Percentiles rank a stretch among this genome's conserved stretches.
These are phyloP conservation scores for Globisporangium barbulae DNA, from an alignment of 352 stramenopile genomes.

Conservation along the genomic window DNA sequence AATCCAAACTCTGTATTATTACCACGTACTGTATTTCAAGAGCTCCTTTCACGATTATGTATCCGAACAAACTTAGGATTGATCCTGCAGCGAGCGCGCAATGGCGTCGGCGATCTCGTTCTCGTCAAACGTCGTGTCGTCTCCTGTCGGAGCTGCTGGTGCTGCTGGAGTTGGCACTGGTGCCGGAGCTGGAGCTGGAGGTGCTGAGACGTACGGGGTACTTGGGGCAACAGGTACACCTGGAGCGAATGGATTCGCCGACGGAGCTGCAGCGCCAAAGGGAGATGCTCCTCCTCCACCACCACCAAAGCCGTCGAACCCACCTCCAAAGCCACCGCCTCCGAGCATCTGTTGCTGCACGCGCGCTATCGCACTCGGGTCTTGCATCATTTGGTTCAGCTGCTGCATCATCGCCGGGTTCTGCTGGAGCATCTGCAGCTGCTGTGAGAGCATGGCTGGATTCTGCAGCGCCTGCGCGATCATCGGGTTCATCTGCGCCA, in stretches of 20 bases:
- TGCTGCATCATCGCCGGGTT: conserved; percentile 83
- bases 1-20: too few species aligned
- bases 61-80: conserved; percentile 17
- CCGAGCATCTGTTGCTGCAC: conserved; percentile 76
- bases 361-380: conserved; percentile 62
- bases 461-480: conserved; percentile 74
- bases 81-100: conserved; percentile 70
- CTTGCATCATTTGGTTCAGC: conserved; percentile 76
- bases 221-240: conserved; percentile 4
- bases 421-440: conserved; percentile 64
- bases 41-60: neutral
- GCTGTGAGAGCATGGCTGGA: conserved; percentile 63
- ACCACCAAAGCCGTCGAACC: conserved; percentile 20
- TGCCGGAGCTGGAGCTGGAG: conserved; percentile 11
- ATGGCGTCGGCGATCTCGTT: conserved; percentile 80
- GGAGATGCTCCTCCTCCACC: conserved; percentile 19
- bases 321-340: conserved; percentile 15
- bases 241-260: conserved; percentile 38
- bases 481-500: conserved; percentile 78
- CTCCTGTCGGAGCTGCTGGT: conserved; percentile 17
- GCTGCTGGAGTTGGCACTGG: conserved; percentile 13
- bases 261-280: conserved; percentile 25
- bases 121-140: conserved; percentile 50
- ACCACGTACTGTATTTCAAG: too few species aligned
- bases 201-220: conserved; percentile 31